Base-by-base conservation (phyloP, 345 rosid genomes). In the Salix koriyanagi region DNA sequence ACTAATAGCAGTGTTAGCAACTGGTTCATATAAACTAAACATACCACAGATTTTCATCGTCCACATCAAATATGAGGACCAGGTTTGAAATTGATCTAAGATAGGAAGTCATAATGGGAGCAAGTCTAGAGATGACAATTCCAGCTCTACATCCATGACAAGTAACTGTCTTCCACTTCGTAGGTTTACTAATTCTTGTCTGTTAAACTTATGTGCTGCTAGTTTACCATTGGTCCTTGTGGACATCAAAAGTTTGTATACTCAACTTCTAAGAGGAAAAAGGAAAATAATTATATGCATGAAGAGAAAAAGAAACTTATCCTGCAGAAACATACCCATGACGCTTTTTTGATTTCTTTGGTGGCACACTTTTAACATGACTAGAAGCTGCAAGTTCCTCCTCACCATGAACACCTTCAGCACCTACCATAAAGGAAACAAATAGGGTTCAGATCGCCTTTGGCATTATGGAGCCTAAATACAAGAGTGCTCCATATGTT, bases 311-410 rank as follows among this genome's bases (percentile, higher is more conserved):
- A 46, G 16, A 75, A 76, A 61, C 71, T 62, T 67, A 62, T 73
- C 67, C 69, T 46, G 52, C 71, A 79, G 37, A 28, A 67, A 73
- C 88, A 77, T 89, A 93, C 99, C 98, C 99, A 67, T 88, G 92
- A 83, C 92, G 92, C 75, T 96, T 96, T 79, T 83, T 86, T 34
- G 82, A 79, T 86, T 93, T 96, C 73, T 93, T 94, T 34, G 83
- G 71, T 76, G 89, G 92, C 66, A 87, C 80, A 68, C 83, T 83
- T 89, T 88, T 93, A 50, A 71, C 75, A 67, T 74, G 81, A 71
- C 72, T 70, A 16, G 83, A 76, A 0, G 73, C 77, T 54, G 41
- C 81, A 70, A 42, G 41, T 28, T 73, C 73, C 32, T 78, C 81
- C 32, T 78, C 81, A 32, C 78, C 81, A 30, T 74, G 75, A 52